Base-by-base conservation (phyloP, 75 land plant genomes). In the Larix kaempferi region DNA sequence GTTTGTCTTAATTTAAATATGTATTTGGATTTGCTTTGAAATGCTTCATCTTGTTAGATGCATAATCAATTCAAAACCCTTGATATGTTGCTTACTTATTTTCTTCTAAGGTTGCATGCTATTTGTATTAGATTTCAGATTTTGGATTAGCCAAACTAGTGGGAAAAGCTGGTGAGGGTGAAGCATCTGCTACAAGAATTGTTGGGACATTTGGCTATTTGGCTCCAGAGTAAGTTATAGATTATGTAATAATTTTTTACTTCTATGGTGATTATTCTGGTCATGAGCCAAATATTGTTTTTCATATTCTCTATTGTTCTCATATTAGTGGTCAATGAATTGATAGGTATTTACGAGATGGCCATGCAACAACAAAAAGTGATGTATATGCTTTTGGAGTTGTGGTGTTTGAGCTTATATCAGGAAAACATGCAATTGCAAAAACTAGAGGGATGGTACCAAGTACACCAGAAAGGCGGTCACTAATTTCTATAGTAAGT, bases 321-420 rank as follows among this genome's bases (percentile, higher is more conserved):
- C 73, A 69, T 69, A 21, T 8, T n/a, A 69, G 39, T 69, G 25
- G n/a, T 41, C 44, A 39, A 39, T 49, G 54, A 10, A 21, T 69
- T 69, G 44, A 15, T 41, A 94, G 96, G 77, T 94, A 94, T 77
- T 71, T 93, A 79, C 88, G 84, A 73, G 86, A 94, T 85, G 98
- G 98, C 23, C 79, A 81, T 3, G 98, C 95, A 11, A 88, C 95
- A 6, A 65, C 88, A 25, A 94, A 94, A 77, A 89, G 90, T 78
- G 98, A 94, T 84, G 89, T 92, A 7, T 94, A 88, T 88, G 95
- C 98, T 17, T 94, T 90, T 89, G 98, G 98, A 17, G 93, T 94
- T 59, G 95, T 92, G 27, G 81, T 94, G 14, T 94, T 94, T 71
- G 98, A 94, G 80, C 69, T 94, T 56, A 78, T 94, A 73, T 83